Evolutionary conservation across 192 early-diverging fungal genomes (phyloP), one percentile per base, ranked within the genome.

Genomic region (Backusella circina): DNA sequence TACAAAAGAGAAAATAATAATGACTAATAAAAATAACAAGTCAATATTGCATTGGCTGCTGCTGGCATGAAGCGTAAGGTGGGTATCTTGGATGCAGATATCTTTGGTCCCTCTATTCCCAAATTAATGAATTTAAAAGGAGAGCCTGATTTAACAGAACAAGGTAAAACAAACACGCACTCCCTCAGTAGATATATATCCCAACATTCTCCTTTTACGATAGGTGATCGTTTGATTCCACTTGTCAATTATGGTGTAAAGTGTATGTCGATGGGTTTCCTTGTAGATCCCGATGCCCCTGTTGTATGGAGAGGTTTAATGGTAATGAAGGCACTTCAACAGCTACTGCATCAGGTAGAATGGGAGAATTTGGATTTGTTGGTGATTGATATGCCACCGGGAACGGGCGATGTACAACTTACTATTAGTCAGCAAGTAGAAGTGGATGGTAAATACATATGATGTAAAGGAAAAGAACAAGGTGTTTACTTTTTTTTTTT

Each of bases 251-350:
- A 95, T 86, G 96, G 96, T 23, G 88, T 97, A 7, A 88, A 93
- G 67, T 90, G 90, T 71, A 97, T 97, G 94, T 94, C 92, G 0
- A 96, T 96, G 90, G 96, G 96, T 21, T 97, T 96, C 77, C 75
- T 97, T 66, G 86, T 96, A 3, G 87, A 82, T 9, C 84, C 92
- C 75, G 89, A 91, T 15, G 87, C 85, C 1, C 86, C 94, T 15
- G 88, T 97, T 3, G 95, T 95, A 8, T 97, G 96, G 96, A 84
- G 96, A 61, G 96, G 96, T 7, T 80, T 97, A 75, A 96, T 97
- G 95, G 93, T 96, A 3, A 97, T 96, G 94, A 97, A 97, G 78
- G 93, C 93, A 0, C 75, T 97, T 36, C 91, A 97, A 72, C 95
- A 96, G 76, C 83, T 97, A 36, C 72, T 97, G 70, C 88, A 93